Evolutionary conservation across 148 eudicot species (phyloP), one percentile per base, ranked within the genome.

Genomic region (Fagopyrum tataricum): DNA sequence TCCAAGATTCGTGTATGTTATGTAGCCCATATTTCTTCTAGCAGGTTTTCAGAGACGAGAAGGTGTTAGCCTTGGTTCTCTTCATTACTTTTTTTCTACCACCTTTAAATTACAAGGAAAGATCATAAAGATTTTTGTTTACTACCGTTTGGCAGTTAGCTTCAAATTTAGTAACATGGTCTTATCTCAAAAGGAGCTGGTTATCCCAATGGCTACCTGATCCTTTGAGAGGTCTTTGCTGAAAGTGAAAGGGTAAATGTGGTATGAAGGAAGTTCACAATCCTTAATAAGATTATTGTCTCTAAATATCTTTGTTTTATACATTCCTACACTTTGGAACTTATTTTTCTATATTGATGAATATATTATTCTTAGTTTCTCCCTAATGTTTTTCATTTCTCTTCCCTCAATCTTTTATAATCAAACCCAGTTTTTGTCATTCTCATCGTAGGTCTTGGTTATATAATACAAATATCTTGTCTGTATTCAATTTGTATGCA

Each of bases 21-120:
- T 61, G 40, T 24, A 61, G 40, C 23, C 67, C 41, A 61, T 61
- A 61, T 61, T 61, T 26, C 67, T 61, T 15, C 67, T 13, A 24
- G 39, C 15, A 31, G 2, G 11, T 64, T 61, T 26, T 61, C 15
- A 61, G 67, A 26, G 39, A 24, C 13, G 67, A 23, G 67, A 61
- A 61, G 39, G 31, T 12, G 31, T 61, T 24, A 15, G 49, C 56
- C 56, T 52, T 15, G 56, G 56, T 17, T 52, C 56, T 52, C 56
- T 52, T 52, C 18, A 4, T 17, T 52, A 52, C 20, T 17, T 52
- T 17, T 17, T 14, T 20, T n/a, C 20, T 52, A 14, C n/a, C 56
- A 14, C 56, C 56, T 52, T 52, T 5, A 52, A 46, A 7, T 14
- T 10, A 7, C 14, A 9, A 8, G 13, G 14, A 46, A 46, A 8